Evolutionary conservation across 805 yeast genomes (phyloP), one percentile per base, ranked within the genome.

Genomic region (Myxozyma monticola): DNA sequence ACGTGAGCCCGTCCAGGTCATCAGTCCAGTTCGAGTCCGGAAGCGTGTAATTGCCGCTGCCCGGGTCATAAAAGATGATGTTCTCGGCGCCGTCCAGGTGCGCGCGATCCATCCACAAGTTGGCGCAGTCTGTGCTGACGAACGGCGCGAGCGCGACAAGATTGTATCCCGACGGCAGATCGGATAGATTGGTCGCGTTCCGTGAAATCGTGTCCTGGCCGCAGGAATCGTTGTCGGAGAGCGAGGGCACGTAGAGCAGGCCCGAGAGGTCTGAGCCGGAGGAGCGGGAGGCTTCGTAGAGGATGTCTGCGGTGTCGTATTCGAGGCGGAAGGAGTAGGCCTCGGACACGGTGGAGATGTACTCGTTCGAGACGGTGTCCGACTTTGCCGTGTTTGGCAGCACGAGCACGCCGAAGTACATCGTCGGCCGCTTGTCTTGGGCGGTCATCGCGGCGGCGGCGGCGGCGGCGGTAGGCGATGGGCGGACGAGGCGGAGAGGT

Each of bases 331-430:
- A 54, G 17, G 59, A 54, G 28, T 46, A 36, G 2, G 36, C n/a
- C 20, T 25, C 26, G 15, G 57, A 45, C 26, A 54, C 44, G 14
- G 45, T 41, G 14, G 25, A 14, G n/a, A 52, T 39, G 20, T 36
- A 37, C n/a, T 24, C 36, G 28, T 33, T 14, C 26, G 21, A n/a
- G 34, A 9, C 30, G 3, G 29, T 4, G n/a, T 10, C 25, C 14
- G 25, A 22, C 18, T 36, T 29, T 34, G 24, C 29, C 14, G 38
- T 37, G 37, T 42, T 51, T 6, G 58, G 58, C 24, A 54, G 37
- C 9, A 54, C 58, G 42, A 51, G 53, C n/a, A 47, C 58, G 30
- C 57, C 57, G 35, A 47, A 47, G 41, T 42, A 42, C 31, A 53
- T 41, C 12, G 36, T 39, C n/a, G 49, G 49, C 20, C 10, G 34